Evolutionary conservation across 2,329 filamentous ascomycete species (phyloP).

Genomic region (Graphilbum ipis-grandicollis): DNA sequence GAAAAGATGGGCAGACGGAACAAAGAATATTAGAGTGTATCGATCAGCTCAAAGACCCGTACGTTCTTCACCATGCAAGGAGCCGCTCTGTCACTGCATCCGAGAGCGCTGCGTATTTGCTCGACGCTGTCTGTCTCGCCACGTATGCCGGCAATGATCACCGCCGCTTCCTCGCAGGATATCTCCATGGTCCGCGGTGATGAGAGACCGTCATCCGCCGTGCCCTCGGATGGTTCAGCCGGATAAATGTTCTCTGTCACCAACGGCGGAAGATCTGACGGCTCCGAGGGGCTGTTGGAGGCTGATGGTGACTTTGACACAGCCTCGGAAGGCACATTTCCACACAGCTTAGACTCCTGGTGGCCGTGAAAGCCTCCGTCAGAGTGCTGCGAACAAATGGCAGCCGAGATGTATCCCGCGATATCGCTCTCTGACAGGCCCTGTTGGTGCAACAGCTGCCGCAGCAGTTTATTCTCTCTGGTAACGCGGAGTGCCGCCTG

Average conservation of each 20-base stretch:
- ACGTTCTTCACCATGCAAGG: not conserved
- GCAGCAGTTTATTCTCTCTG: conserved; percentile 27
- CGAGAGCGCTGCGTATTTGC: conserved; percentile 4
- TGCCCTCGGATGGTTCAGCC: too few species aligned
- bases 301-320: too few species aligned
- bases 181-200: conserved; percentile 6
- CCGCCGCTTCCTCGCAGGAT: conserved; percentile 14
- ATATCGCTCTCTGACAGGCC: conserved; percentile 4
- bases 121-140: conserved; percentile 9
- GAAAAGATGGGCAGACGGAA: too few species aligned
- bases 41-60: not conserved
- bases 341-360: too few species aligned
- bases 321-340: too few species aligned
- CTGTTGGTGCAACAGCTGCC: conserved; percentile 11
- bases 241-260: too few species aligned
- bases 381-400: not conserved
- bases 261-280: not conserved
- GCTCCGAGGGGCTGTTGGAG: not conserved
- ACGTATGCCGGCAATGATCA: conserved; percentile 13
- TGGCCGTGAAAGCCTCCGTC: not conserved
- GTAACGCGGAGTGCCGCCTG: conserved; percentile 30
- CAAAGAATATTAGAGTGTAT: too few species aligned
- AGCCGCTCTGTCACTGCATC: not conserved
- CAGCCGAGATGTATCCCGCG: too few species aligned
- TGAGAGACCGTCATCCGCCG: not conserved